Percentiles rank a stretch among this genome's conserved stretches.
These are phyloP conservation scores for Talaromyces thailandensis DNA, from an alignment of 495 filamentous ascomycete species.

Conservation along the genomic window DNA sequence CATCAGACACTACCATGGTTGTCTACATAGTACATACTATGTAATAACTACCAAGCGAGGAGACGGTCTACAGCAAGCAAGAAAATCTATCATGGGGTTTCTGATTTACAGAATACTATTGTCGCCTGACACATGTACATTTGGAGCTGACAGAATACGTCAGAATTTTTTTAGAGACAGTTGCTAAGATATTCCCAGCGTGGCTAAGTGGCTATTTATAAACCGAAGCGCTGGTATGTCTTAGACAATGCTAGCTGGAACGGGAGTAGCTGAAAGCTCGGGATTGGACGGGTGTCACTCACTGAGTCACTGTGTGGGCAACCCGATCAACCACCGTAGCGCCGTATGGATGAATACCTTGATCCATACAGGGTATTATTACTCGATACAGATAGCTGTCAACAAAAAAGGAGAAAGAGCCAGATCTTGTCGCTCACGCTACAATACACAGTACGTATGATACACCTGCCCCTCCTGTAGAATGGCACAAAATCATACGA, in stretches of 20 bases:
- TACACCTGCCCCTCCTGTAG: neutral
- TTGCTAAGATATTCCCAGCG: neutral
- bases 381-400: neutral
- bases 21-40: too few species aligned
- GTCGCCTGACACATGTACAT: neutral
- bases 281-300: neutral
- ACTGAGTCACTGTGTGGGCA: too few species aligned
- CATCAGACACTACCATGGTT: neutral
- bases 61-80: neutral
- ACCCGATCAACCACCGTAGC: neutral
- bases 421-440: neutral
- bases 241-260: neutral
- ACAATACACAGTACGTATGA: too few species aligned
- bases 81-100: neutral
- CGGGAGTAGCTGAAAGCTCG: neutral
- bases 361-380: neutral
- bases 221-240: neutral
- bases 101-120: neutral
- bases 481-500: neutral
- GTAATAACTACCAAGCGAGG: too few species aligned
- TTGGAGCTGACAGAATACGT: neutral
- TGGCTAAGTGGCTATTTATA: neutral
- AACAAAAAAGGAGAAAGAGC: neutral
- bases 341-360: neutral
- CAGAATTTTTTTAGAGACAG: neutral